Conservation (phyloP, 75 land plant genomes). For the Sequoiadendron giganteum region DNA sequence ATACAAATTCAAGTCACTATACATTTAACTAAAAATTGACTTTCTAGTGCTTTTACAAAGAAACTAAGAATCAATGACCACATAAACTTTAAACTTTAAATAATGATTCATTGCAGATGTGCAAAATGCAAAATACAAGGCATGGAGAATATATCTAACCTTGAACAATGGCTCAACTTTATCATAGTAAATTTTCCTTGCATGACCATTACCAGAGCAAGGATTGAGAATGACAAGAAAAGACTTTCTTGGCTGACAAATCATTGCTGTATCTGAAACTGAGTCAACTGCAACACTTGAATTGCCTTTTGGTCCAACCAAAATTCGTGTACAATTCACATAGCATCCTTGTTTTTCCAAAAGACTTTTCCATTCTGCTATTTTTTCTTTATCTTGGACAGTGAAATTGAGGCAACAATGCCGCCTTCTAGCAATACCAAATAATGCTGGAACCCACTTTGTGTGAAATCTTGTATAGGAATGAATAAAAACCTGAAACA, state of each 20-base stretch:
- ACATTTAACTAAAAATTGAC: background rate
- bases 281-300: background rate
- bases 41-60: background rate
- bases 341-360: conserved; percentile 6
- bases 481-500: background rate
- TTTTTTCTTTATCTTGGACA: conserved; percentile 1
- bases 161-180: conserved; percentile 10
- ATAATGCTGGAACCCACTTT: conserved; percentile 11
- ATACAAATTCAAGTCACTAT: background rate
- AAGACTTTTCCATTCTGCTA: conserved; percentile 8
- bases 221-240: conserved; percentile 11
- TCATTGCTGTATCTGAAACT: background rate
- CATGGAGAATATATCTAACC: background rate
- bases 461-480: background rate
- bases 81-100: background rate
- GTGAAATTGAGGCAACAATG: conserved; percentile 2
- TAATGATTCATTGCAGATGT: background rate
- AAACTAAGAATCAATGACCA: background rate
- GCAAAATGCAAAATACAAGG: background rate
- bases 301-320: conserved; percentile 1
- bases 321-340: background rate
- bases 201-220: conserved; percentile 9
- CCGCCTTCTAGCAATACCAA: conserved; percentile 5
- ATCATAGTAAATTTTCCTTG: background rate
- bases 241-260: conserved; percentile 4